Evolutionary conservation across 2,329 filamentous ascomycete genomes (phyloP).

Genomic region (Aspergillus texensis): DNA sequence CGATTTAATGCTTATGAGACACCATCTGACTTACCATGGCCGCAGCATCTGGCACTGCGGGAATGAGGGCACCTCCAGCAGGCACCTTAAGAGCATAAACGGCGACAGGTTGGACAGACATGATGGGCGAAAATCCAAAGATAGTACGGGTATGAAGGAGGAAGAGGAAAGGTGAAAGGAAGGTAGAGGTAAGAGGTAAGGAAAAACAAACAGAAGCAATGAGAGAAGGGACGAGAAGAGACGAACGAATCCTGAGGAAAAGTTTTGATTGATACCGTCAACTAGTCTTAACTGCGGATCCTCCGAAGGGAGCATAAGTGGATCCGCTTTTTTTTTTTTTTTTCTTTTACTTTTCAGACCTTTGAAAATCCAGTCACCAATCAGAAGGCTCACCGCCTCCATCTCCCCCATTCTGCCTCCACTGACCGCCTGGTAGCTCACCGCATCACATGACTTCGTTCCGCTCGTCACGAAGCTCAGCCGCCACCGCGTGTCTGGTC

Average conservation of each 20-base stretch:
- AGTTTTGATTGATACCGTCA: slow-evolving; percentile 22
- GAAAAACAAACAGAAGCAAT: slow-evolving; percentile 3
- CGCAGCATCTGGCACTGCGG: slow-evolving; percentile 76
- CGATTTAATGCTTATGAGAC: too few species aligned
- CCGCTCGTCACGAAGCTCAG: slow-evolving; percentile 7
- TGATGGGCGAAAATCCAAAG: slow-evolving; percentile 31
- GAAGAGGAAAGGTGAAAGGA: slow-evolving; percentile 18
- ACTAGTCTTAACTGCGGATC: slow-evolving; percentile 8
- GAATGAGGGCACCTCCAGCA: slow-evolving; percentile 78
- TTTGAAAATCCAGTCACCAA: slow-evolving; percentile 11
- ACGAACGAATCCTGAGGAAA: slow-evolving; percentile 10
- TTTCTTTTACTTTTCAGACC: slow-evolving; percentile 2
- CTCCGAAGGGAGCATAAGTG: slow-evolving; percentile 1
- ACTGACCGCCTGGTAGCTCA: slow-evolving; percentile 1
- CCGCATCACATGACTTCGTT: slow-evolving; percentile 19
- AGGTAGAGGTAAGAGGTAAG: slow-evolving; percentile 20
- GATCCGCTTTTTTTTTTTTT: slow-evolving; percentile 15
- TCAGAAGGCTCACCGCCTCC: background rate
- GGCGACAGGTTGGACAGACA: slow-evolving; percentile 66
- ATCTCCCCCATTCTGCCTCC: background rate
- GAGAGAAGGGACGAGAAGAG: slow-evolving; percentile 12
- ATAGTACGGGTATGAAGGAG: slow-evolving; percentile 21
- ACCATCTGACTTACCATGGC: slow-evolving; percentile 69
- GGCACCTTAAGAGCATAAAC: slow-evolving; percentile 93
- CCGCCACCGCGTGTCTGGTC: background rate